Evolutionary conservation across 805 yeast species (phyloP).

Genomic region (Pichia sporocuriosa): DNA sequence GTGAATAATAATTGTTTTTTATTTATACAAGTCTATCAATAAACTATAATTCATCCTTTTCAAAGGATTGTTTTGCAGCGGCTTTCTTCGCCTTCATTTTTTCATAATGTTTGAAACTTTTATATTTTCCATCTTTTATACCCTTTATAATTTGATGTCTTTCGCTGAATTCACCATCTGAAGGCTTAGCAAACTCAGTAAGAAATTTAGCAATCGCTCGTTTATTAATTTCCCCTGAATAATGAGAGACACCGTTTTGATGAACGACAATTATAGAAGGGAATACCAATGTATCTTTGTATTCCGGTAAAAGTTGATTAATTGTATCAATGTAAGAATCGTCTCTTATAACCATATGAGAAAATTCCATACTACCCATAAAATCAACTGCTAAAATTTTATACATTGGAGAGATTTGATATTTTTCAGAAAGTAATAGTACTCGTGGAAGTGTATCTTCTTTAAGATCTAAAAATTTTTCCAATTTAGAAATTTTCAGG

Average conservation of each 20-base stretch:
- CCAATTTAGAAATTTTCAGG: slow-evolving; percentile 32
- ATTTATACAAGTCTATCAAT: too few species aligned
- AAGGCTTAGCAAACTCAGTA: slow-evolving; percentile 25
- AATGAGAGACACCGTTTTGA: slow-evolving; percentile 15
- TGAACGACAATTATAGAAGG: slow-evolving; percentile 24
- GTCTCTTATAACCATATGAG: slow-evolving; percentile 32
- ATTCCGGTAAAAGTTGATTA: slow-evolving; percentile 11
- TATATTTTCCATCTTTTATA: slow-evolving; percentile 18
- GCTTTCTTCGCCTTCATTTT: slow-evolving; percentile 21
- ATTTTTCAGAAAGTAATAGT: slow-evolving; percentile 47
- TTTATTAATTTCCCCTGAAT: slow-evolving; percentile 28
- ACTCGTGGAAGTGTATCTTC: slow-evolving; percentile 30
- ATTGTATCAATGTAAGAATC: slow-evolving; percentile 14
- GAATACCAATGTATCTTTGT: slow-evolving; percentile 14
- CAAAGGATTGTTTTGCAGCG: background rate
- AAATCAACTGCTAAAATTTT: slow-evolving; percentile 69
- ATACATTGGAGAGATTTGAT: slow-evolving; percentile 44
- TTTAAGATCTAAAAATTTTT: slow-evolving; percentile 20
- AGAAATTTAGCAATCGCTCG: slow-evolving; percentile 28
- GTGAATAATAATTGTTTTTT: too few species aligned
- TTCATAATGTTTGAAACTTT: slow-evolving; percentile 17
- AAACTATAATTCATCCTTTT: slow-evolving; percentile 18
- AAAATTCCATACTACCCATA: slow-evolving; percentile 44
- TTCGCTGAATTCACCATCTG: slow-evolving; percentile 31
- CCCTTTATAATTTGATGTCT: slow-evolving; percentile 20